A percentile compares a stretch with the other conserved stretches of the same genome.
These are phyloP conservation scores for Trichoderma oligosporum DNA, from an alignment of 2,329 filamentous ascomycete genomes.

Conservation along the genomic window DNA sequence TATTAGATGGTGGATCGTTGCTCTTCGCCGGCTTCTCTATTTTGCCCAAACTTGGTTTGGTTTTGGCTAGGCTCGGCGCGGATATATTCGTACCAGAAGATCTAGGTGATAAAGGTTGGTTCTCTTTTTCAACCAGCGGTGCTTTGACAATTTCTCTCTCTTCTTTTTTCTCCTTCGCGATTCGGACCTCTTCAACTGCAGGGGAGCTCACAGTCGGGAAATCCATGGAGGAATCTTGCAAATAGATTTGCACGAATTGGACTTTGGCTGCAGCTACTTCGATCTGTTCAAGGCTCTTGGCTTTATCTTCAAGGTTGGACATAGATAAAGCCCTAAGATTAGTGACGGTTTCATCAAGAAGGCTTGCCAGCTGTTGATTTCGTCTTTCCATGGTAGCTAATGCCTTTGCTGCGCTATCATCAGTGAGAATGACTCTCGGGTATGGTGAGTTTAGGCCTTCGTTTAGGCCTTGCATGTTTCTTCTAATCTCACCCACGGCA, in stretches of 20 bases:
- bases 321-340: constrained; percentile 60
- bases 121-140: neutral
- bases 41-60: neutral
- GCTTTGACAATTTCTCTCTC: neutral
- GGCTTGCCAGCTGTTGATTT: constrained; percentile 62
- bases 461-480: constrained; percentile 68
- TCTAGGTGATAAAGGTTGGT: neutral
- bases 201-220: constrained; percentile 33
- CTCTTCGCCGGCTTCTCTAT: neutral
- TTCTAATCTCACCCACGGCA: constrained; percentile 73
- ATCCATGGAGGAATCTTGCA: constrained; percentile 55
- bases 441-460: constrained; percentile 46
- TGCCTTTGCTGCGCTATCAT: constrained; percentile 34
- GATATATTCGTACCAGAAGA: neutral
- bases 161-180: neutral
- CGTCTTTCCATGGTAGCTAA: constrained; percentile 57
- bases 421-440: constrained; percentile 35
- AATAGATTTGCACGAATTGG: constrained; percentile 60
- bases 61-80: neutral
- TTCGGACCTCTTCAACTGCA: neutral
- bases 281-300: constrained; percentile 49
- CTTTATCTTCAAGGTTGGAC: constrained; percentile 46
- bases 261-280: constrained; percentile 60
- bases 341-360: constrained; percentile 64
- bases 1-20: neutral